Evolutionary conservation across 805 yeast species (phyloP).

Genomic region (Saccharomyces paradoxus): DNA sequence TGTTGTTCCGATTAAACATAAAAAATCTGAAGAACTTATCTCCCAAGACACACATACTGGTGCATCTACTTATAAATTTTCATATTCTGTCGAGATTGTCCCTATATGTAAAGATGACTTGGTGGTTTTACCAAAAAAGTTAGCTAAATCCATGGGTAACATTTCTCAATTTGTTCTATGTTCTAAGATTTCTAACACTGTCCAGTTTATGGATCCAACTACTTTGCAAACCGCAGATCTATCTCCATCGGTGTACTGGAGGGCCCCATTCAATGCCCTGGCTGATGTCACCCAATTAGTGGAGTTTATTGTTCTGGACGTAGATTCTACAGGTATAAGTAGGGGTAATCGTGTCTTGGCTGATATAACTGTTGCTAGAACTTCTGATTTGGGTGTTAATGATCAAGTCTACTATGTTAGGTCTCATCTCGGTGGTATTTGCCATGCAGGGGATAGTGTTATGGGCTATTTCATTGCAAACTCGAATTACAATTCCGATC

Average conservation of each 20-base stretch:
- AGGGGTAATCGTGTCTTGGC: slow-evolving; percentile 77
- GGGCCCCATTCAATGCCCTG: slow-evolving; percentile 69
- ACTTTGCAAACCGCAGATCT: slow-evolving; percentile 75
- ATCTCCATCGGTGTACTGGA: slow-evolving; percentile 66
- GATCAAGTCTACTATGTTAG: slow-evolving; percentile 77
- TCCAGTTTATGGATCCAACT: slow-evolving; percentile 81
- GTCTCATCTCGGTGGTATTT: slow-evolving; percentile 86
- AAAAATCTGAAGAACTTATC: slow-evolving; percentile 84
- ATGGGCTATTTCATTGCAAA: slow-evolving; percentile 83
- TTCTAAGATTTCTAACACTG: slow-evolving; percentile 68
- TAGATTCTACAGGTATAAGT: slow-evolving; percentile 80
- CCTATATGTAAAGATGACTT: slow-evolving; percentile 96
- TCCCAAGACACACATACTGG: slow-evolving; percentile 91
- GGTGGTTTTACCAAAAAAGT: slow-evolving; percentile 79
- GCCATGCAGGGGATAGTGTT: slow-evolving; percentile 94
- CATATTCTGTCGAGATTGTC: slow-evolving; percentile 87
- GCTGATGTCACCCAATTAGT: slow-evolving; percentile 67
- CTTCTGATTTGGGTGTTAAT: slow-evolving; percentile 79
- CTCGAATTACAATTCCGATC: slow-evolving; percentile 79
- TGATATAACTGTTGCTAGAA: slow-evolving; percentile 84
- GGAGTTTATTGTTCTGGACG: slow-evolving; percentile 87
- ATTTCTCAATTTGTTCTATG: slow-evolving; percentile 78
- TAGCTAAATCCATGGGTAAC: slow-evolving; percentile 78
- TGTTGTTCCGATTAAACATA: slow-evolving; percentile 76
- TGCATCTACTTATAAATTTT: slow-evolving; percentile 76